Evolutionary conservation across 345 rosid species (phyloP).

Genomic region (Laguncularia racemosa): DNA sequence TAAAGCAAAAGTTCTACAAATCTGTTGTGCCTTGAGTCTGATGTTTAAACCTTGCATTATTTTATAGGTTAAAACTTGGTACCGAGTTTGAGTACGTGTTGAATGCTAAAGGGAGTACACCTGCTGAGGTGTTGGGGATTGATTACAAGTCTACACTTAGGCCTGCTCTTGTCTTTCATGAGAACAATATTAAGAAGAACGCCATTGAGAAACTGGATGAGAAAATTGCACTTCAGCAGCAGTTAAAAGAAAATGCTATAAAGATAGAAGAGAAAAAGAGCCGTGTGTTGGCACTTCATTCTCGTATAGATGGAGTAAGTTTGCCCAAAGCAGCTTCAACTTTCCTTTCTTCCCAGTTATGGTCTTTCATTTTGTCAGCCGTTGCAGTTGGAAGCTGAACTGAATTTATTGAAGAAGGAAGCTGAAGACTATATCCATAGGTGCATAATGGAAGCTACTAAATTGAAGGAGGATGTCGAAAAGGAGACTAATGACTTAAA

Average conservation of each 20-base stretch:
- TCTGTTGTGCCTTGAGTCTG: no score
- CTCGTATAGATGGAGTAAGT: slow-evolving; percentile 50
- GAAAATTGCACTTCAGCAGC: slow-evolving; percentile 42
- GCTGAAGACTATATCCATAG: slow-evolving; percentile 34
- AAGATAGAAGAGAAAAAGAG: slow-evolving; percentile 47
- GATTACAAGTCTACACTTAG: slow-evolving; percentile 61
- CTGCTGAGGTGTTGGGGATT: slow-evolving; percentile 70
- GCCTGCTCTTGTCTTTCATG: slow-evolving; percentile 45
- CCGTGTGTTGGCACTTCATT: slow-evolving; percentile 28
- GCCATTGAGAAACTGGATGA: slow-evolving; percentile 49
- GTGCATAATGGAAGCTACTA: slow-evolving; percentile 53
- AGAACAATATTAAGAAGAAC: slow-evolving; percentile 42
- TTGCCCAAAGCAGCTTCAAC: neutral
- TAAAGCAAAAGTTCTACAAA: no score
- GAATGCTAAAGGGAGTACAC: slow-evolving; percentile 49
- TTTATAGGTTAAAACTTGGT: slow-evolving; percentile 51
- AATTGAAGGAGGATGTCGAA: slow-evolving; percentile 43
- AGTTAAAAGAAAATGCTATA: slow-evolving; percentile 39
- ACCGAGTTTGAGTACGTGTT: slow-evolving; percentile 39
- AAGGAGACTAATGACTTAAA: slow-evolving; percentile 42
- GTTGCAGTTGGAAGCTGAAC: slow-evolving; percentile 45
- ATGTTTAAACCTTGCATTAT: neutral
- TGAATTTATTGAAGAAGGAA: slow-evolving; percentile 42
- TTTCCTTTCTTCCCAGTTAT: neutral
- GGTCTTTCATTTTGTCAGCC: neutral